Evolutionary conservation across 106 monocot species (phyloP), one percentile per base, ranked within the genome.

Genomic region (Ottelia alismoides): DNA sequence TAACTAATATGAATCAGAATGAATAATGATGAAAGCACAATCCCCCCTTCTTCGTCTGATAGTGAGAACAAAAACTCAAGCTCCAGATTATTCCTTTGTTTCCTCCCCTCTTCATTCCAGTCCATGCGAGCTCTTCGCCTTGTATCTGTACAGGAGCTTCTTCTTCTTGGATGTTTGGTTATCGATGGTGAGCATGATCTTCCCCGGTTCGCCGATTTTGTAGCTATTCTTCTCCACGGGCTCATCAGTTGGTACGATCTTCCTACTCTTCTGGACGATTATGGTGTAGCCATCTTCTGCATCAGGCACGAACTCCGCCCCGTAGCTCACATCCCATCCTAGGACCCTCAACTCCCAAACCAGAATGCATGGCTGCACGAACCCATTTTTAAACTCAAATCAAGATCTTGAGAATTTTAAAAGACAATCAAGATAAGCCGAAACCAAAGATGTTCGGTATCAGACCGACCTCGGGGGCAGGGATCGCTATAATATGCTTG

Each of bases 91-190:
- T n/a, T n/a, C n/a, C n/a, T n/a, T n/a, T n/a, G n/a, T n/a, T n/a
- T n/a, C n/a, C n/a, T n/a, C n/a, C n/a, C n/a, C n/a, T n/a, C n/a
- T n/a, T n/a, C n/a, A n/a, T n/a, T n/a, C n/a, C n/a, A n/a, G n/a
- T n/a, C n/a, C 79, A 30, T 66, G 55, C 6, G 72, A 30, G 52
- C 64, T 72, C 69, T 74, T 82, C 22, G 66, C 62, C 74, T 89
- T 89, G 32, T 52, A 74, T 74, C 96, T 69, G 66, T 85, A 98
- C 11, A 98, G 89, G 57, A 98, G 76, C 58, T 85, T 89, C 78
- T 98, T 98, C 78, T 98, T 98, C 74, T 79, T 85, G 53, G 85
- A 79, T 48, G 76, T 68, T 1, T 66, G 45, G 64, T 98, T 98
- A 56, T 89, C 76, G 27, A 89, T 49, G 25, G 70, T 89, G 49